A percentile compares a stretch with the other conserved stretches of the same genome.
phyloP scores from a whole-genome alignment of 2,329 filamentous ascomycete genomes.

The Magnaporthales sp. region DNA sequence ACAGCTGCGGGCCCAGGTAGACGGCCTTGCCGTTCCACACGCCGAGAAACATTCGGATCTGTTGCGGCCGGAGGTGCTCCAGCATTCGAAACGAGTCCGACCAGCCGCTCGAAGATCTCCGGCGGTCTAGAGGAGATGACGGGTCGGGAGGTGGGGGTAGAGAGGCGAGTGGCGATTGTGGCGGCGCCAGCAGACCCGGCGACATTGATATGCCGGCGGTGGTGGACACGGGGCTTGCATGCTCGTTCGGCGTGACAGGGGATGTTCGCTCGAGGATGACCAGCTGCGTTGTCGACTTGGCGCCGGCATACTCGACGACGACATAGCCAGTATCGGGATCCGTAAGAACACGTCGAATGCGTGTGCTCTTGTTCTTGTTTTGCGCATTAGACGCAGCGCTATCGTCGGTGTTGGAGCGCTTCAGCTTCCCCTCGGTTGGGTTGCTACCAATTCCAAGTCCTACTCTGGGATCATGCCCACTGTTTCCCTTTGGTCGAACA shows the following conservation, averaged over 20 bases:
- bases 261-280: background rate
- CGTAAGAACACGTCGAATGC: background rate
- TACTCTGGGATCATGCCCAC: background rate
- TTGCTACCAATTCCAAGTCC: background rate
- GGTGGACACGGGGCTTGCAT: background rate
- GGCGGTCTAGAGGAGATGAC: background rate
- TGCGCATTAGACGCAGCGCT: background rate
- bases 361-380: background rate
- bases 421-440: background rate
- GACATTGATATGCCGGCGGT: background rate
- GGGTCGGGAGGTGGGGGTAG: background rate
- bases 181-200: background rate
- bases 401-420: background rate
- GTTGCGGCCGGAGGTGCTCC: background rate
- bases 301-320: conserved; percentile 2
- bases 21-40: conserved; percentile 3
- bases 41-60: conserved; percentile 3
- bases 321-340: conserved; percentile 5
- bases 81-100: conserved; percentile 2
- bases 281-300: conserved; percentile 1
- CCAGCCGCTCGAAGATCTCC: background rate
- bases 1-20: conserved; percentile 5
- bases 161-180: background rate
- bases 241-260: background rate
- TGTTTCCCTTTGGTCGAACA: background rate